Base-by-base conservation (phyloP, 2,329 filamentous ascomycete species). In the Claviceps humidiphila region DNA sequence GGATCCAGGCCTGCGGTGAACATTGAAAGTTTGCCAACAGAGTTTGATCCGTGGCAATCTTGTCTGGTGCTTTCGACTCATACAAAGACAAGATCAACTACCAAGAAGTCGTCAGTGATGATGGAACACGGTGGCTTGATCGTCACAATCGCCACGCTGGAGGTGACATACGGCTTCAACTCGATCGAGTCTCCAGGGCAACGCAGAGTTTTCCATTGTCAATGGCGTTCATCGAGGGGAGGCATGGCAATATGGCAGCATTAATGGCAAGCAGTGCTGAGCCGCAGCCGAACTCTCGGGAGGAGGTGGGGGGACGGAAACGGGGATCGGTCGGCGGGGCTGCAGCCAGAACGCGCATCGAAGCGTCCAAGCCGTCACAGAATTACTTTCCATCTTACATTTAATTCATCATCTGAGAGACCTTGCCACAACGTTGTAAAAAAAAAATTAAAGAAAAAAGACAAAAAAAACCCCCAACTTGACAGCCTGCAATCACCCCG, bases 1-100 rank as follows among this genome's bases (percentile, higher is more conserved):
- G 76, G 52, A 85, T 77, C 93, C 93, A 98, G 51, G 89, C 91
- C 61, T 87, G 76, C 2, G 83, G 74, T 2, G 88, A 87, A 58
- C 81, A 81, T 64, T 97, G 93, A 17, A 96, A 72, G 26, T 76
- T 74, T 56, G 93, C 87, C 14, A 98, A 73, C 14, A 84, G 80
- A 53, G 86, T 81, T 64, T 97, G 87, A 47, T 76, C 75, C 20
- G 66, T 67, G 11, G 71, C 64, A 50, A 81, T 73, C 20, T 65
- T 66, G 38, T 72, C 68, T 42, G 76, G 73, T 0, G 70, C 53
- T 38, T 74, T 76, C 37, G 75, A 76, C 53, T 74, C 66, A 58
- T 81, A 81, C 5, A 81, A 68, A 9, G 74, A 71, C 53, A 73
- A 63, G 46, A 81, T 74, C 56, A 81, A 60, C 71, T 72, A 46